Percentiles rank a stretch among this genome's conserved stretches.
These are phyloP conservation scores for Torulaspora quercuum DNA, from an alignment of 805 yeast species.

Conservation along the genomic window DNA sequence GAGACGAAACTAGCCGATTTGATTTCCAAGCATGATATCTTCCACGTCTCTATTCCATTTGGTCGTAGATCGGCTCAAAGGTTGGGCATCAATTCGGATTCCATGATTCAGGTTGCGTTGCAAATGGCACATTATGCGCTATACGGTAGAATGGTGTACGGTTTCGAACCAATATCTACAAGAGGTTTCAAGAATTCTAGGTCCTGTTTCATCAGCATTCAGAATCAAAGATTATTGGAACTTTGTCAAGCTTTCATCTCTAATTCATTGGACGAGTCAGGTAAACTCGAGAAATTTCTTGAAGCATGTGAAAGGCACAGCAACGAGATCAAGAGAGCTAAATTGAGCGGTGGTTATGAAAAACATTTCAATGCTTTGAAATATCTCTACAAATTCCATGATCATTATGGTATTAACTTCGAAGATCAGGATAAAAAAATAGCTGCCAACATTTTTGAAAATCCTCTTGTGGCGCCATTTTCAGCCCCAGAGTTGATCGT, in stretches of 20 bases:
- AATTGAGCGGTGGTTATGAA: constrained; percentile 66
- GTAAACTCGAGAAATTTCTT: constrained; percentile 39
- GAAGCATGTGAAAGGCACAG: constrained; percentile 53
- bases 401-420: constrained; percentile 36
- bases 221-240: constrained; percentile 49
- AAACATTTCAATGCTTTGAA: constrained; percentile 65
- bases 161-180: constrained; percentile 86
- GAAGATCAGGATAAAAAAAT: constrained; percentile 24
- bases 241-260: constrained; percentile 64
- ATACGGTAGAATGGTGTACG: constrained; percentile 84
- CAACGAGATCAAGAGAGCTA: constrained; percentile 46
- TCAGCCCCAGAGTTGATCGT: constrained; percentile 46
- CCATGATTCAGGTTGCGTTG: constrained; percentile 83
- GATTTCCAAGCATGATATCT: constrained; percentile 74
- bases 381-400: constrained; percentile 46
- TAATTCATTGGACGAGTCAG: constrained; percentile 50
- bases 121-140: constrained; percentile 89
- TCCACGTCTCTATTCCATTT: constrained; percentile 68
- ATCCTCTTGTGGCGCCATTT: constrained; percentile 35
- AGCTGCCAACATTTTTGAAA: constrained; percentile 48
- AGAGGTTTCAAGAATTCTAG: constrained; percentile 65
- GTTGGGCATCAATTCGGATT: constrained; percentile 83
- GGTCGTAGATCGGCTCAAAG: constrained; percentile 75
- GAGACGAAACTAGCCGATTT: constrained; percentile 86
- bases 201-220: constrained; percentile 66